Base-by-base conservation (phyloP, 345 rosid species). In the Hypericum perforatum region DNA sequence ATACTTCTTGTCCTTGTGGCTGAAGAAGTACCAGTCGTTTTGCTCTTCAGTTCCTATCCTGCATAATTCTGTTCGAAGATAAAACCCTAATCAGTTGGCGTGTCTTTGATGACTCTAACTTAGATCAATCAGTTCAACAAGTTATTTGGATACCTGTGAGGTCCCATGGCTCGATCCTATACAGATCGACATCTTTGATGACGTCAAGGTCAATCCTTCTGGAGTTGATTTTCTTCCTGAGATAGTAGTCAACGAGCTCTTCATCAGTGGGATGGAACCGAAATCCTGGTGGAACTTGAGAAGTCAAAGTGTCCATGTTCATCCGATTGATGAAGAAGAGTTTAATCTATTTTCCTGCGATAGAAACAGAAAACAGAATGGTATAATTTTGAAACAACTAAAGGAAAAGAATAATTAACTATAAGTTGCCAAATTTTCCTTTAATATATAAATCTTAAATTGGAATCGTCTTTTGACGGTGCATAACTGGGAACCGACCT, bases 1-100 rank as follows among this genome's bases (percentile, higher is more conserved):
- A 39, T 70, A 70, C 56, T 70, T 70, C 70, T 70, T 70, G 45
- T 70, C 74, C 45, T 70, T 70, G 42, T 70, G 74, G 63, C 74
- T 70, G 41, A 70, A 70, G 39, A 70, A 70, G 57, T 70, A 70
- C 74, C 74, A 70, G 10, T 70, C 74, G 6, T 49, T 64, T 52
- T 64, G 60, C 13, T 61, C 59, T 6, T 65, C 65, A 9, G 57
- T 39, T 29, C 70, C 74, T 56, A 70, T 64, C 22, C 62, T 43
- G 48, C 74, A 70, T 32, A 57, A 38, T 16, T 70, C 74, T 70
- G 57, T 15, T 22, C 38, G 5, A 6, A 11, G 11, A 22, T 48
- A 16, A 37, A 29, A 8, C 11, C 9, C 11, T 11, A 0, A 40
- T 10, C 49, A 11, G 16, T 61, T 36, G 13, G 6, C 16, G 8